Evolutionary conservation across 2,329 filamentous ascomycete genomes (phyloP), one percentile per base, ranked within the genome.

Genomic region (Xylariales sp.): DNA sequence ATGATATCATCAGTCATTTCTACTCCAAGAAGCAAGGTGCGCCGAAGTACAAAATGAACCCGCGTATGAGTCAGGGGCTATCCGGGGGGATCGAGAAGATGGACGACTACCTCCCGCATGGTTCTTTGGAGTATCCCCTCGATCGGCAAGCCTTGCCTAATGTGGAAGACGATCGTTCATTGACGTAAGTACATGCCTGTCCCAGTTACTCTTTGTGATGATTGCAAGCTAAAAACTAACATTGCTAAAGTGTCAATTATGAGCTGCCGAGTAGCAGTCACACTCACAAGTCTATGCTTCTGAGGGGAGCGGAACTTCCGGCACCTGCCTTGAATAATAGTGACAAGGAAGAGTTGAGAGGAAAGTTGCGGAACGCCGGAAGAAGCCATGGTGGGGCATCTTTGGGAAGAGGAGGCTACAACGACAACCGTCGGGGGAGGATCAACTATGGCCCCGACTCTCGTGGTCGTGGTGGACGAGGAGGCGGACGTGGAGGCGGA

Each of bases 261-360:
- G 80, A 88, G 32, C 85, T 96, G 65, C 90, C 91, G 0, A 71
- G 75, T 29, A 80, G 79, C 14, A 72, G 71, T 8, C 77, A 87
- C 53, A 70, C 80, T 4, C 93, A 98, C 66, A 96, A 96, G 60
- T 96, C 90, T 5, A 94, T 95, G 86, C 76, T 98, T 11, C 74
- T 98, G 25, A 83, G 88, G 3, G 93, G 93, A 10, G 82, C 90
- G 28, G 81, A 84, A 53, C 74, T 90, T 43, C 80, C 86, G 4
- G 66, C 74, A 2, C 80, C 87, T 2, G 84, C 80, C 8, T 76
- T 98, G 1, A 85, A 86, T 43, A 74, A 78, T 24, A 78, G 76
- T 44, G 90, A 96, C 56, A 80, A 91, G 40, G 84, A 90, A 49
- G 73, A 77, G 6, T 76, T 90, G 31, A 80, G 81, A 57, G 74